These are phyloP conservation scores for Neonectria neomacrospora DNA, from an alignment of 2,329 filamentous ascomycete species.

Conservation along the genomic window DNA sequence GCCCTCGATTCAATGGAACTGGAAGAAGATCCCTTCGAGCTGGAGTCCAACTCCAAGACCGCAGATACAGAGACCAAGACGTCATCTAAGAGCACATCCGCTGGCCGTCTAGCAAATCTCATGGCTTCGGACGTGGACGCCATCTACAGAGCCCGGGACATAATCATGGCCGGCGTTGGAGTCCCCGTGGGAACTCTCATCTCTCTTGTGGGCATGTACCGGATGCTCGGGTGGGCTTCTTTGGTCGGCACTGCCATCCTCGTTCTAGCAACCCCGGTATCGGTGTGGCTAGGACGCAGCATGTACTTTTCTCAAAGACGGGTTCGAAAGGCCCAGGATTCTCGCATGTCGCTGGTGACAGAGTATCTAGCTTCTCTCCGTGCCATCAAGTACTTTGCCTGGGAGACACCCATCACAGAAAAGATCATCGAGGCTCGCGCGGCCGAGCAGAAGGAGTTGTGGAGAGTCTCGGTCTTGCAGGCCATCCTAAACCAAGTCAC, in stretches of 20 bases:
- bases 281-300: conserved; percentile 58
- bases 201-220: conserved; percentile 63
- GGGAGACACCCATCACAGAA: conserved; percentile 65
- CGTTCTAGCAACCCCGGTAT: conserved; percentile 60
- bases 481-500: conserved; percentile 60
- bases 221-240: conserved; percentile 66
- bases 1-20: conserved; percentile 67
- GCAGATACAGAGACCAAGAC: conserved; percentile 44
- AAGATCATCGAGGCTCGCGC: conserved; percentile 61
- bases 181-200: conserved; percentile 60
- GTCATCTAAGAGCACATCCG: conserved; percentile 54
- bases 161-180: conserved; percentile 59
- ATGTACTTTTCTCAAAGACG: conserved; percentile 63
- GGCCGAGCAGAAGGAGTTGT: conserved; percentile 65
- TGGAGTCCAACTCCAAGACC: conserved; percentile 41
- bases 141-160: conserved; percentile 62
- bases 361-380: conserved; percentile 68
- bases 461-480: conserved; percentile 62
- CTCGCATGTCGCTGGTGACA: conserved; percentile 66
- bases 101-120: conserved; percentile 64
- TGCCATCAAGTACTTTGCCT: conserved; percentile 70
- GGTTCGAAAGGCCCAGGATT: conserved; percentile 66
- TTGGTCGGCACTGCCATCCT: conserved; percentile 63
- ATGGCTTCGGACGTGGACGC: conserved; percentile 70
- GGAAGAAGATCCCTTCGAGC: conserved; percentile 62